Evolutionary conservation across 192 early-diverging fungal species (phyloP).

Genomic region (Backusella luteola): DNA sequence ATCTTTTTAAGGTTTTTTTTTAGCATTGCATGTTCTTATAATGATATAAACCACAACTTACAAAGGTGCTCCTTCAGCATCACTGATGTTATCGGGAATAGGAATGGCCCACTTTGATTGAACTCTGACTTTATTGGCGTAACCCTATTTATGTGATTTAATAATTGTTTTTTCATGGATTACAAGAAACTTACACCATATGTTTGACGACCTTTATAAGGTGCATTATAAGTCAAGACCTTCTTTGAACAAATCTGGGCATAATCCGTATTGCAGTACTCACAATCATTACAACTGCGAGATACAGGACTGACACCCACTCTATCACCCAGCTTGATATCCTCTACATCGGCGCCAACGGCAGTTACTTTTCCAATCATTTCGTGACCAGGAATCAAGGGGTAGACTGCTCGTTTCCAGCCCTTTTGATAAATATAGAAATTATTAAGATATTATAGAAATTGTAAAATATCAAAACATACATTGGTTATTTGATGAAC

Average conservation of each 20-base stretch:
- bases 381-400: constrained; percentile 55
- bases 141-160: constrained; percentile 36
- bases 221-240: constrained; percentile 57
- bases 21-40: neutral
- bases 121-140: constrained; percentile 58
- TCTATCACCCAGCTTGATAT: constrained; percentile 40
- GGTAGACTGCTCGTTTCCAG: constrained; percentile 32
- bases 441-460: constrained; percentile 24
- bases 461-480: constrained; percentile 40
- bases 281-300: constrained; percentile 32
- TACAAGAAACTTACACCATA: constrained; percentile 28
- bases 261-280: constrained; percentile 29
- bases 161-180: neutral
- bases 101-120: constrained; percentile 61
- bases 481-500: constrained; percentile 66
- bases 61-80: constrained; percentile 65
- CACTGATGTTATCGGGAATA: constrained; percentile 50
- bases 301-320: constrained; percentile 44
- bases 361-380: constrained; percentile 48
- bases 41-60: constrained; percentile 15
- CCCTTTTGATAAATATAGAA: constrained; percentile 18
- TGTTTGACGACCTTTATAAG: constrained; percentile 52
- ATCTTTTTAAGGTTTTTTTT: constrained; percentile 7
- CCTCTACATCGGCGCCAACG: constrained; percentile 32
- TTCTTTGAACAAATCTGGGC: constrained; percentile 39